Percentiles rank a stretch among this genome's conserved stretches.
Conservation (phyloP, 164 flowering plant genomes). For the Berberis thunbergii region DNA sequence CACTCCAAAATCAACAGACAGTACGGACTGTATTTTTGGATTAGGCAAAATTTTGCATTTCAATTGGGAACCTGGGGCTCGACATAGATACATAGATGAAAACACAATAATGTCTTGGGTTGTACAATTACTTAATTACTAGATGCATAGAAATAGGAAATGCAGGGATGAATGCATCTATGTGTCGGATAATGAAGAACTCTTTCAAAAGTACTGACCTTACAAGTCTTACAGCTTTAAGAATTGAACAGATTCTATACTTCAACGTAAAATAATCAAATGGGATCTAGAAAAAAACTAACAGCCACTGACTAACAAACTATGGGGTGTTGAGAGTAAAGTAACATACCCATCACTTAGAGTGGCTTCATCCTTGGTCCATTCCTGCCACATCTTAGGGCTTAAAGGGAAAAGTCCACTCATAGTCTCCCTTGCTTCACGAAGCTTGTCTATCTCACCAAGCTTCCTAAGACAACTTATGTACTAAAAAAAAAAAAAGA, state of each 20-base stretch:
- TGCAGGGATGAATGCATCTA: too few relatives aligned
- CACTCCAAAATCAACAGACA: too few relatives aligned
- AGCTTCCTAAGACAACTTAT: constrained; percentile 55
- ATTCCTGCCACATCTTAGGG: constrained; percentile 86
- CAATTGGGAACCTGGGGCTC: too few relatives aligned
- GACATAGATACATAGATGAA: too few relatives aligned
- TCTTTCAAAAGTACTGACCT: background rate
- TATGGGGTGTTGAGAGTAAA: background rate
- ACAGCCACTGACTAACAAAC: background rate
- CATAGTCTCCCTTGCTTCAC: constrained; percentile 82
- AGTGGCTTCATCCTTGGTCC: constrained; percentile 76
- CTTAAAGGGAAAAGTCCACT: constrained; percentile 56
- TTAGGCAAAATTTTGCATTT: too few relatives aligned
- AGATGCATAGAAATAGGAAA: too few relatives aligned
- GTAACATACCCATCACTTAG: constrained; percentile 35
- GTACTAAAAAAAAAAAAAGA: constrained; percentile 26
- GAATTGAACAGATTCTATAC: too few relatives aligned
- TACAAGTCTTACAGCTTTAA: background rate
- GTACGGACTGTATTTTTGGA: too few relatives aligned
- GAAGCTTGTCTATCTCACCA: constrained; percentile 66
- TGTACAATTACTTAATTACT: too few relatives aligned
- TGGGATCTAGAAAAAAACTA: too few relatives aligned
- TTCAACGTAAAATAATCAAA: too few relatives aligned
- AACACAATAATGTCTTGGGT: too few relatives aligned
- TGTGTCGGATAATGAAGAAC: background rate